A percentile compares a stretch with the other conserved stretches of the same genome.
Conservation (phyloP, 495 filamentous ascomycete genomes). For the Sphaerosporella brunnea region DNA sequence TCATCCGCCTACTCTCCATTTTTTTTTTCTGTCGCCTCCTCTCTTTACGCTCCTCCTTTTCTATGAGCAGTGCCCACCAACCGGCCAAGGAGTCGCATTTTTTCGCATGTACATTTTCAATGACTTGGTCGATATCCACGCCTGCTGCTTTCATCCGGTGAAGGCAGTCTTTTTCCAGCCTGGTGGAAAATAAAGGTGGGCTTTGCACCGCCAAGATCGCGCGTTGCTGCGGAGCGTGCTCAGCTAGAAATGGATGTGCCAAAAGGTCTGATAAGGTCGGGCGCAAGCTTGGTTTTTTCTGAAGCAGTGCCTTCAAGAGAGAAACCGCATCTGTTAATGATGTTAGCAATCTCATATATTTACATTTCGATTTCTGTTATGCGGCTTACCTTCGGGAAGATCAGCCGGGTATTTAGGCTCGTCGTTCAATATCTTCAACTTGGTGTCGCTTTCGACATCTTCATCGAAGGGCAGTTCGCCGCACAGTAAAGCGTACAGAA, state of each 20-base stretch:
- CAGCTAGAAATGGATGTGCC: conserved; percentile 71
- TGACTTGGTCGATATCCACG: conserved; percentile 82
- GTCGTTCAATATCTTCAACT: conserved; percentile 61
- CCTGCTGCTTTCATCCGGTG: conserved; percentile 90
- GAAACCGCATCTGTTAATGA: conserved; percentile 44
- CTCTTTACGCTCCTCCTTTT: conserved; percentile 89
- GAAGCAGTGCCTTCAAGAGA: conserved; percentile 58
- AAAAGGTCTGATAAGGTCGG: conserved; percentile 78
- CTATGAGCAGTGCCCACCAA: conserved; percentile 90
- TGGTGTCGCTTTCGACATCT: conserved; percentile 72
- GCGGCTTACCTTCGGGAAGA: conserved; percentile 37
- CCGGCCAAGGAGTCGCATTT: conserved; percentile 77
- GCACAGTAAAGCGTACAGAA: conserved; percentile 77
- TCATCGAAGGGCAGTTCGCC: conserved; percentile 95
- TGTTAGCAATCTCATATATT: conserved; percentile 4
- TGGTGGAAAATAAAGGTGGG: conserved; percentile 69
- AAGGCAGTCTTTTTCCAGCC: conserved; percentile 75
- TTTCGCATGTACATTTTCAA: conserved; percentile 81
- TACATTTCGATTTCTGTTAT: no score
- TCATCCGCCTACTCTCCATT: conserved; percentile 38
- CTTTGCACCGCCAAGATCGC: conserved; percentile 74
- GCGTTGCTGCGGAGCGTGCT: conserved; percentile 75
- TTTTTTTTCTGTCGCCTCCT: conserved; percentile 66
- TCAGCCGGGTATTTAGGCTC: conserved; percentile 73
- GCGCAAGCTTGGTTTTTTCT: conserved; percentile 71